Conservation (phyloP, 495 filamentous ascomycete species). For the Peziza echinospora region DNA sequence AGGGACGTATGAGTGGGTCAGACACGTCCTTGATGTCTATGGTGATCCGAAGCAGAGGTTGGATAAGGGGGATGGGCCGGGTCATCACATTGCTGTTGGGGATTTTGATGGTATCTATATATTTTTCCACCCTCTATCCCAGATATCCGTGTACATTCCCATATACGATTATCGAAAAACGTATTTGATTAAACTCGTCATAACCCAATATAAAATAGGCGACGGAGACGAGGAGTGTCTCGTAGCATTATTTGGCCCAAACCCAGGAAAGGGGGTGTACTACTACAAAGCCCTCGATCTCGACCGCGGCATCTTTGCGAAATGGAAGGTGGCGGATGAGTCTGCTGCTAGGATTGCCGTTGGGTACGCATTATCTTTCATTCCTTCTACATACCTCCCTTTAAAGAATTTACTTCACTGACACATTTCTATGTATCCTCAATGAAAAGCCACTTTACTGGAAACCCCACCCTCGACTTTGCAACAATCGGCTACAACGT, state of each 20-base stretch:
- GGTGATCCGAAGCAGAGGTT: slow-evolving; percentile 9
- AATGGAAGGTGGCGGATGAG: slow-evolving; percentile 14
- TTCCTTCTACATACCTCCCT: no score
- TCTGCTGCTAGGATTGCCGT: slow-evolving; percentile 13
- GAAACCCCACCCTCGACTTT: slow-evolving; percentile 5
- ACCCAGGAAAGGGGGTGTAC: slow-evolving; percentile 5
- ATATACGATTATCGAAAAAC: no score
- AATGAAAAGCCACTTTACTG: slow-evolving; percentile 9
- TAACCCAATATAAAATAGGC: no score
- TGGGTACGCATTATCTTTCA: no score
- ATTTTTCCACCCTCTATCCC: no score
- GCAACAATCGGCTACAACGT: slow-evolving; percentile 11
- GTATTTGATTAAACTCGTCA: no score
- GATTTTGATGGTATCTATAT: slow-evolving; percentile 14
- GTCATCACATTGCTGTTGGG: slow-evolving; percentile 6
- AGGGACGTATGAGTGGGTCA: slow-evolving; percentile 4
- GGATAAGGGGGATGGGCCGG: slow-evolving; percentile 6
- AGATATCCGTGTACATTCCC: no score
- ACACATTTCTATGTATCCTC: no score
- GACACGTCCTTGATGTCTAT: slow-evolving; percentile 10
- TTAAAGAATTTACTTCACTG: no score
- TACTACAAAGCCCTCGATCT: slow-evolving; percentile 18
- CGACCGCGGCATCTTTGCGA: slow-evolving; percentile 14
- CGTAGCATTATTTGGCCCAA: slow-evolving; percentile 12
- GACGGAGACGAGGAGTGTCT: slow-evolving; percentile 17